phyloP scores from a whole-genome alignment of 352 stramenopile species.

The Thraustotheca clavata region DNA sequence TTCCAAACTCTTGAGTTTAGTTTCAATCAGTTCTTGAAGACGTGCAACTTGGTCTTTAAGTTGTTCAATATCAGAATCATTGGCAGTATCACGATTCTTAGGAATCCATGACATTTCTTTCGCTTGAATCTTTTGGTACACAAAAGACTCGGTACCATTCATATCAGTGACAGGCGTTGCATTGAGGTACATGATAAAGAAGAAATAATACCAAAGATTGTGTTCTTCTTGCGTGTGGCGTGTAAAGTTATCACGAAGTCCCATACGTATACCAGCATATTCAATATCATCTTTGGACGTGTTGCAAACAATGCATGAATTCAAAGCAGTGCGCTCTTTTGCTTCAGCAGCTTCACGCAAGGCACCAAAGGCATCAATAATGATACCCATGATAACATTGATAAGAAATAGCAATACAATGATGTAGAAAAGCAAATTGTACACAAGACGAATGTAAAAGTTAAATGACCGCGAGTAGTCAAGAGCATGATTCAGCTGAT shows the following conservation, averaged over 20 bases:
- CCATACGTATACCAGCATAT: conserved; percentile 5
- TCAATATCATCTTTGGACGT: conserved; percentile 20
- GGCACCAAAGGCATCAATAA: conserved; percentile 24
- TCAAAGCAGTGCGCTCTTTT: conserved; percentile 18
- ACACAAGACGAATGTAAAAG: conserved; percentile 11
- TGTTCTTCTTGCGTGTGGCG: conserved; percentile 30
- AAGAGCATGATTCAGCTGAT: background rate
- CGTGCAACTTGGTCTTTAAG: background rate
- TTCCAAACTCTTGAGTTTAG: background rate
- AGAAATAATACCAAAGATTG: conserved; percentile 44
- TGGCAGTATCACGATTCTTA: conserved; percentile 9
- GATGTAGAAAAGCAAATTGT: conserved; percentile 23
- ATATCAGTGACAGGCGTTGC: conserved; percentile 32
- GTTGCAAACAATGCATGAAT: conserved; percentile 22
- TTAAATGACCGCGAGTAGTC: conserved; percentile 7
- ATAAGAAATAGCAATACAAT: conserved; percentile 20
- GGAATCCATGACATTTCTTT: conserved; percentile 36
- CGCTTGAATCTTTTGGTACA: conserved; percentile 26
- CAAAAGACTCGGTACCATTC: conserved; percentile 34
- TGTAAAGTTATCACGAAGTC: conserved; percentile 27
- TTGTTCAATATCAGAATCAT: conserved; percentile 1
- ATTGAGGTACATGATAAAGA: conserved; percentile 39
- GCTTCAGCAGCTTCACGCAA: conserved; percentile 16
- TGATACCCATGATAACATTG: conserved; percentile 25
- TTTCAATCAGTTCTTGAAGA: background rate